Conservation (phyloP, 1,284 basidiomycete genomes). For the Heterobasidion annosum region DNA sequence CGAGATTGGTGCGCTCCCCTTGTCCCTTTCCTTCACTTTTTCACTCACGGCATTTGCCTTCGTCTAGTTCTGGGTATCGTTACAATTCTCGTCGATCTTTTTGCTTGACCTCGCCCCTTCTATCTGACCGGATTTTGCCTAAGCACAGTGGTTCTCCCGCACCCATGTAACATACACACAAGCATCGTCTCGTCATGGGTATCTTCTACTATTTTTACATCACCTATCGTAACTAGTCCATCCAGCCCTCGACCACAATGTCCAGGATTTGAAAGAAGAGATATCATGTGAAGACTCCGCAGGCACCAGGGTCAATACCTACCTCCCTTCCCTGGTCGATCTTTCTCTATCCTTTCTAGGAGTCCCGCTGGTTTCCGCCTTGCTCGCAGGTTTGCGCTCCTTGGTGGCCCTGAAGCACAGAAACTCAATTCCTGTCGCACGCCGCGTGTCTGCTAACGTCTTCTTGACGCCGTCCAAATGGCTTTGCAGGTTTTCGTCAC, state of each 20-base stretch:
- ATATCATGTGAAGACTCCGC: neutral
- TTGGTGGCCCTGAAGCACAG: constrained; percentile 79
- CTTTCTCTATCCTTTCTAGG: constrained; percentile 8
- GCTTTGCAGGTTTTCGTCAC: constrained; percentile 76
- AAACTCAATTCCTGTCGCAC: constrained; percentile 92
- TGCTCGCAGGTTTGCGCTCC: constrained; percentile 13
- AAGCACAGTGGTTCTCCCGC: neutral
- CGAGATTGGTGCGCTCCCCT: constrained; percentile 57
- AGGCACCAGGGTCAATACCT: neutral
- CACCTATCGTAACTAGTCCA: neutral
- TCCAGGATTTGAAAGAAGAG: too few species aligned
- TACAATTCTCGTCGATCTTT: constrained; percentile 65
- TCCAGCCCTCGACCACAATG: too few species aligned
- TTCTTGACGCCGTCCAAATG: constrained; percentile 90
- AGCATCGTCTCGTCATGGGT: neutral
- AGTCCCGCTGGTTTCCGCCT: neutral
- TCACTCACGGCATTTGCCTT: constrained; percentile 5
- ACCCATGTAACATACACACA: neutral
- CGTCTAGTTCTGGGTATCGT: constrained; percentile 55
- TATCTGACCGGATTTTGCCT: neutral
- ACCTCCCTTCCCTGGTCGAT: neutral
- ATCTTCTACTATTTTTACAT: neutral
- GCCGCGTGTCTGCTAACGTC: constrained; percentile 78
- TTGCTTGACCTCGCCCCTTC: constrained; percentile 20
- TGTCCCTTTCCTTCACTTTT: constrained; percentile 2